Evolutionary conservation across 148 eudicot species (phyloP).

Genomic region (Fallopia convolvulus): DNA sequence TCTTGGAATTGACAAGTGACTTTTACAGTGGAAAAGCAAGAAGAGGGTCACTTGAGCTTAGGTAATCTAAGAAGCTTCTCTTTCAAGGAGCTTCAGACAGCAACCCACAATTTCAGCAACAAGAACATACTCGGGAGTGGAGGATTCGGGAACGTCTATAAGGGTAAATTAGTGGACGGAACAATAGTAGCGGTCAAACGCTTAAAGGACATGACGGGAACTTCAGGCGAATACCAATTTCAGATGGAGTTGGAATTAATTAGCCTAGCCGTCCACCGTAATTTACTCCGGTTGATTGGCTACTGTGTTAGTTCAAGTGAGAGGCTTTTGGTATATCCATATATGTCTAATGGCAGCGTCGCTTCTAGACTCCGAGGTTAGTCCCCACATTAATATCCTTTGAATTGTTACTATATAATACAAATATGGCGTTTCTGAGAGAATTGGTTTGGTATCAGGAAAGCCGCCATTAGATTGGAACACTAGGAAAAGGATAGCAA

Average conservation of each 20-base stretch:
- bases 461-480: constrained; percentile 89
- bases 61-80: constrained; percentile 74
- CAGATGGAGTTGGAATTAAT: constrained; percentile 89
- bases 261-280: constrained; percentile 86
- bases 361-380: constrained; percentile 90
- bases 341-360: constrained; percentile 96
- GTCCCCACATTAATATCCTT: neutral
- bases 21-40: constrained; percentile 55
- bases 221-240: constrained; percentile 79
- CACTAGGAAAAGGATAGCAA: constrained; percentile 82
- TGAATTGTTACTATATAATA: too few relatives aligned
- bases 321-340: constrained; percentile 90
- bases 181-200: constrained; percentile 82
- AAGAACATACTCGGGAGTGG: constrained; percentile 92
- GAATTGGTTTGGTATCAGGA: constrained; percentile 24
- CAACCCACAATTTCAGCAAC: constrained; percentile 73
- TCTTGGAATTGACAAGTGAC: constrained; percentile 9
- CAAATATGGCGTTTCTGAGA: too few relatives aligned
- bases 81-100: constrained; percentile 70
- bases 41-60: constrained; percentile 47
- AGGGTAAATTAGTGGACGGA: constrained; percentile 70
- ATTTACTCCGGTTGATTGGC: constrained; percentile 75
- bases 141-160: constrained; percentile 92
- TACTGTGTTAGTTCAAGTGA: constrained; percentile 75
- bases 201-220: constrained; percentile 69